phyloP scores from a whole-genome alignment of 495 filamentous ascomycete genomes.

The Coniosporium apollinis region DNA sequence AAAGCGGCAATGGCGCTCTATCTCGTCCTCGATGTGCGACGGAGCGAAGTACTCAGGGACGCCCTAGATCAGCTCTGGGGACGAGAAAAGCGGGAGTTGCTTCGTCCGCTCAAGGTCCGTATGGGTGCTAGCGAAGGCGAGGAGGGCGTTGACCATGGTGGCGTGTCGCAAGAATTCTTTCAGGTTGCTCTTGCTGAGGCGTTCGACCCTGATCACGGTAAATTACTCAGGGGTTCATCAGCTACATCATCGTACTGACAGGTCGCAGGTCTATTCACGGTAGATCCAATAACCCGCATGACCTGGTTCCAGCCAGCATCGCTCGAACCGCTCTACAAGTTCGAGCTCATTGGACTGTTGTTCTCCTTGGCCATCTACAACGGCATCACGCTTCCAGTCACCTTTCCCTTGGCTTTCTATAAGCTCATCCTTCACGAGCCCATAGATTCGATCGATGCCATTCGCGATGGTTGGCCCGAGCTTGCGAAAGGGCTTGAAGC shows the following conservation, averaged over 20 bases:
- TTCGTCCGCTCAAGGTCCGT: conserved; percentile 73
- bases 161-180: conserved; percentile 93
- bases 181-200: conserved; percentile 61
- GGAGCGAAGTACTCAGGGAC: conserved; percentile 54
- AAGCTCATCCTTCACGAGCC: conserved; percentile 50
- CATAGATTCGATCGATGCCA: conserved; percentile 51
- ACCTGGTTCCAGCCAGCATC: conserved; percentile 79
- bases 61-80: conserved; percentile 80
- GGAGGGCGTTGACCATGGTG: conserved; percentile 82
- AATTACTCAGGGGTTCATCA: conserved; percentile 16
- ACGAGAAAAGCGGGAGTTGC: conserved; percentile 62
- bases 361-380: conserved; percentile 89
- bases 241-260: background rate
- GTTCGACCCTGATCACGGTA: conserved; percentile 56
- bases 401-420: conserved; percentile 73
- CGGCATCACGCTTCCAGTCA: conserved; percentile 74
- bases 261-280: conserved; percentile 40
- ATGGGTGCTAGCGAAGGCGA: conserved; percentile 69
- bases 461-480: conserved; percentile 76
- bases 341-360: conserved; percentile 74
- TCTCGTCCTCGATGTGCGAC: conserved; percentile 57
- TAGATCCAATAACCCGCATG: conserved; percentile 54
- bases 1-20: conserved; percentile 50
- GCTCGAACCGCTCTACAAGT: conserved; percentile 69
- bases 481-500: conserved; percentile 53